Conservation (phyloP, 371 early-diverging fungal species). For the Syncephalastrum monosporum region DNA sequence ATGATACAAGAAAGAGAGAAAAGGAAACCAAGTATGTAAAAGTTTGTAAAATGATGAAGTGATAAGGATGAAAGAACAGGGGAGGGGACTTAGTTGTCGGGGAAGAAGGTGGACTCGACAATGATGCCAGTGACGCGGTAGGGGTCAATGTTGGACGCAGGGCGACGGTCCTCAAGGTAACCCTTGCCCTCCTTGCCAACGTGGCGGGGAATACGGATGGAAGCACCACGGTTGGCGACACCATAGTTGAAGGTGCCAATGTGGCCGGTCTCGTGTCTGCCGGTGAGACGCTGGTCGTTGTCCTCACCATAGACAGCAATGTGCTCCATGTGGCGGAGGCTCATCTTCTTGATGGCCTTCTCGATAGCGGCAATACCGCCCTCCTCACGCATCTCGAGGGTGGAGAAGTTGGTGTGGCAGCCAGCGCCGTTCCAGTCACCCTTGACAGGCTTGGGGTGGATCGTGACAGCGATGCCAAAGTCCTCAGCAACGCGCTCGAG, state of each 20-base stretch:
- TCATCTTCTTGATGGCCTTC: constrained; percentile 51
- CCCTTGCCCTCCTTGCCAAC: constrained; percentile 61
- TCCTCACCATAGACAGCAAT: constrained; percentile 68
- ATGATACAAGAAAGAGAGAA: constrained; percentile 2
- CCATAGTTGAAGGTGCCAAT: constrained; percentile 60
- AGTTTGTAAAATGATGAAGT: constrained; percentile 2
- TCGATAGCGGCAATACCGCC: constrained; percentile 52
- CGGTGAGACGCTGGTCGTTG: constrained; percentile 63
- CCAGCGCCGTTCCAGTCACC: constrained; percentile 61
- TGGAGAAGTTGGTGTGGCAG: constrained; percentile 54
- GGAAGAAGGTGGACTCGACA: constrained; percentile 47
- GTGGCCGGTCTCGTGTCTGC: constrained; percentile 60
- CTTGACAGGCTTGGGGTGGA: constrained; percentile 56
- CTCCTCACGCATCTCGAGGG: constrained; percentile 45
- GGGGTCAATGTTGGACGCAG: constrained; percentile 68
- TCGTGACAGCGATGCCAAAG: constrained; percentile 49
- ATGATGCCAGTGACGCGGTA: constrained; percentile 61
- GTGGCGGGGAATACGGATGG: constrained; percentile 66
- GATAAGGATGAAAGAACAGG: background rate
- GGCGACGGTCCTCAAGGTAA: constrained; percentile 62
- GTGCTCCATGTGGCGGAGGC: constrained; percentile 51
- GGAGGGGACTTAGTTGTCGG: constrained; percentile 15
- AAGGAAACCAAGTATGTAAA: constrained; percentile 1
- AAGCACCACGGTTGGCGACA: constrained; percentile 67
- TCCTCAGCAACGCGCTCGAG: constrained; percentile 55